Evolutionary conservation across 163 green algal species (phyloP).

Genomic region (Chlorella variabilis): DNA sequence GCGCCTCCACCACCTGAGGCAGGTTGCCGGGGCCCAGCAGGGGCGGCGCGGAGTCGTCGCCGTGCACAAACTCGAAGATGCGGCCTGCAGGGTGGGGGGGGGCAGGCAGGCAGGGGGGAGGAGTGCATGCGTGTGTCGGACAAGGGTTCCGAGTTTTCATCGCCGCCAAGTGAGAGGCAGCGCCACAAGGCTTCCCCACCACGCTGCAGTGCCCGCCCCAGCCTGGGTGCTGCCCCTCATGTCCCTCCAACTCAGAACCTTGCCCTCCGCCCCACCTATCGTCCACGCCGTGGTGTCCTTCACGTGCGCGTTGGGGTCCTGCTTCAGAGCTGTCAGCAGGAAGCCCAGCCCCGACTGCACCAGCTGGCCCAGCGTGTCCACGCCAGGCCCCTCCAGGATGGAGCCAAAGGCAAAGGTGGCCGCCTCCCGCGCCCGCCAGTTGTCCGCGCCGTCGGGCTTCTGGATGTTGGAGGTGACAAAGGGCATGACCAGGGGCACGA

Average conservation of each 20-base stretch:
- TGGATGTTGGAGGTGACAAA: conserved; percentile 69
- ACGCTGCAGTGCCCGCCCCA: too few species aligned
- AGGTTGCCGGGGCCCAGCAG: conserved; percentile 76
- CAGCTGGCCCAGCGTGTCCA: conserved; percentile 70
- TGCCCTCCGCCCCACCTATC: conserved; percentile 74
- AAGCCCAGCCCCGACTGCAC: conserved; percentile 77
- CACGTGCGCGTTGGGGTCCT: conserved; percentile 81
- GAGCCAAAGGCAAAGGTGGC: conserved; percentile 97
- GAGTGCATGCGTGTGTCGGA: too few species aligned
- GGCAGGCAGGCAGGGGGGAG: too few species aligned
- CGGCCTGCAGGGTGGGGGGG: conserved; percentile 57
- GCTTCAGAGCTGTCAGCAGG: conserved; percentile 86
- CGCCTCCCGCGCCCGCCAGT: conserved; percentile 93
- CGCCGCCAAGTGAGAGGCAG: too few species aligned
- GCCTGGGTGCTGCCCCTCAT: too few species aligned
- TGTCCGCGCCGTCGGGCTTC: conserved; percentile 54
- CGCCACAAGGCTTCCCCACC: too few species aligned
- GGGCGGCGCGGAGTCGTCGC: conserved; percentile 39
- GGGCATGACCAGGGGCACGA: conserved; percentile 88
- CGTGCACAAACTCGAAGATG: conserved; percentile 96
- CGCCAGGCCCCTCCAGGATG: conserved; percentile 91
- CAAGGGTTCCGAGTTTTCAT: too few species aligned
- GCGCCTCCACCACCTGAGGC: conserved; percentile 68
- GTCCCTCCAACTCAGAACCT: too few species aligned
- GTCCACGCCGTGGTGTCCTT: conserved; percentile 97